phyloP scores from a whole-genome alignment of 306 rosid genomes.

The Lathyrus tuberosus region DNA sequence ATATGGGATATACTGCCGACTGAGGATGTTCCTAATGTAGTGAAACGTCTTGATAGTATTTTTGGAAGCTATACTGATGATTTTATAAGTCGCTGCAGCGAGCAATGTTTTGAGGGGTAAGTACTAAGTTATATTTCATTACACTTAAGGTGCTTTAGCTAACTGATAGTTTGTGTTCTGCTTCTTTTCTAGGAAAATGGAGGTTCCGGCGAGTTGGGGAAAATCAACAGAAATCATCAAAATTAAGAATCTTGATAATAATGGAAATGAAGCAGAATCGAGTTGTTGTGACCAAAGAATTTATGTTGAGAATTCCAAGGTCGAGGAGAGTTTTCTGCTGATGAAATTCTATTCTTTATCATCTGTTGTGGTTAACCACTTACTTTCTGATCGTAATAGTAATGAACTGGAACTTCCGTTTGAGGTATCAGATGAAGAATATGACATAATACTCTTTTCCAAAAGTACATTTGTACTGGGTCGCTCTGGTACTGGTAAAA shows the following conservation, averaged over 20 bases:
- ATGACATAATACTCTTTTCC: slow-evolving; percentile 57
- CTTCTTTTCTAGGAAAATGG: slow-evolving; percentile 49
- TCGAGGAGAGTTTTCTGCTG: slow-evolving; percentile 74
- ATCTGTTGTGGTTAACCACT: slow-evolving; percentile 54
- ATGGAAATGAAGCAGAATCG: slow-evolving; percentile 39
- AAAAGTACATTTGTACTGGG: slow-evolving; percentile 72
- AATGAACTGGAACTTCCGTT: slow-evolving; percentile 73
- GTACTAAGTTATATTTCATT: slow-evolving; percentile 16
- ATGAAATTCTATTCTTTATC: slow-evolving; percentile 80
- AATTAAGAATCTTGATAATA: slow-evolving; percentile 41
- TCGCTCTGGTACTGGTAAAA: slow-evolving; percentile 92
- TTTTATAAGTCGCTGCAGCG: slow-evolving; percentile 57
- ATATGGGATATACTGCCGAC: slow-evolving; percentile 69
- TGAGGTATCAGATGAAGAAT: slow-evolving; percentile 73
- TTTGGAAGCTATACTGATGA: slow-evolving; percentile 59
- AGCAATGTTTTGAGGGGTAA: slow-evolving; percentile 61
- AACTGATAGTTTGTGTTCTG: background rate
- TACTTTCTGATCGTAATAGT: slow-evolving; percentile 58
- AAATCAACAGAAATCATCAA: slow-evolving; percentile 44
- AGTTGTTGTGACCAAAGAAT: slow-evolving; percentile 53
- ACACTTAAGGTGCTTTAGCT: background rate
- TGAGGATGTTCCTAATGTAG: slow-evolving; percentile 63
- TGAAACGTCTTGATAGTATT: slow-evolving; percentile 59
- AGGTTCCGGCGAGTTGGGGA: slow-evolving; percentile 63
- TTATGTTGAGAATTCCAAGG: slow-evolving; percentile 77